phyloP scores from a whole-genome alignment of 192 early-diverging fungal genomes.

The Dissophora globulifera region DNA sequence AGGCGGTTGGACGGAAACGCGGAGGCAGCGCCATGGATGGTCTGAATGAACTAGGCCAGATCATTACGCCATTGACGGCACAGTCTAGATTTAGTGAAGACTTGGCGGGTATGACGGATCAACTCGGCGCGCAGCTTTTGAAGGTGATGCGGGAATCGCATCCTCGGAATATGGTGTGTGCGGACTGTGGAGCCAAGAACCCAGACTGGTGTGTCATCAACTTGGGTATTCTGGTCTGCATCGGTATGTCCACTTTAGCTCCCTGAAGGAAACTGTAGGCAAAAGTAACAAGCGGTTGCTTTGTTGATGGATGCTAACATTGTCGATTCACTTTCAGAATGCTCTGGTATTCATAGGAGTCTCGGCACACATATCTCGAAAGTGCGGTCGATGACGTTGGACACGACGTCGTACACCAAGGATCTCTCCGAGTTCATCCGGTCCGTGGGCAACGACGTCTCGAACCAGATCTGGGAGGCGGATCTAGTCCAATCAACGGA shows the following conservation, averaged over 20 bases:
- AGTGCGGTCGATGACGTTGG: conserved; percentile 73
- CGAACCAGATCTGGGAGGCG: conserved; percentile 76
- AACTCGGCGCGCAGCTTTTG: conserved; percentile 26
- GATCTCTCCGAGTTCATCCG: conserved; percentile 69
- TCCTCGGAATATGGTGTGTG: conserved; percentile 63
- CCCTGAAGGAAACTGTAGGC: too few relatives aligned
- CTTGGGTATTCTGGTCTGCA: conserved; percentile 73
- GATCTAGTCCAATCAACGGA: conserved; percentile 12
- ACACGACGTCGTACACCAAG: conserved; percentile 71
- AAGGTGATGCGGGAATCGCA: conserved; percentile 46
- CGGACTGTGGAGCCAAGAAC: conserved; percentile 71
- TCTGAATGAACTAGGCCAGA: conserved; percentile 40
- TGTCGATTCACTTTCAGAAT: conserved; percentile 54
- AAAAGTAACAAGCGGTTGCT: too few relatives aligned
- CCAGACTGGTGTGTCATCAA: conserved; percentile 80
- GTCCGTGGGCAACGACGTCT: conserved; percentile 69
- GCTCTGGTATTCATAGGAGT: conserved; percentile 76
- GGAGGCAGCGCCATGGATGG: conserved; percentile 37
- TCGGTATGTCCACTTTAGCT: too few relatives aligned
- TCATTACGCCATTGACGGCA: conserved; percentile 15
- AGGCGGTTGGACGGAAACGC: conserved; percentile 44
- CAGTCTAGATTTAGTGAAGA: neutral
- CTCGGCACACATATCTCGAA: conserved; percentile 80
- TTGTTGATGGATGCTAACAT: too few relatives aligned
- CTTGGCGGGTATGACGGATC: neutral